These are phyloP conservation scores for Penicillium sp. DNA, from an alignment of 2,329 filamentous ascomycete genomes.

Conservation along the genomic window DNA sequence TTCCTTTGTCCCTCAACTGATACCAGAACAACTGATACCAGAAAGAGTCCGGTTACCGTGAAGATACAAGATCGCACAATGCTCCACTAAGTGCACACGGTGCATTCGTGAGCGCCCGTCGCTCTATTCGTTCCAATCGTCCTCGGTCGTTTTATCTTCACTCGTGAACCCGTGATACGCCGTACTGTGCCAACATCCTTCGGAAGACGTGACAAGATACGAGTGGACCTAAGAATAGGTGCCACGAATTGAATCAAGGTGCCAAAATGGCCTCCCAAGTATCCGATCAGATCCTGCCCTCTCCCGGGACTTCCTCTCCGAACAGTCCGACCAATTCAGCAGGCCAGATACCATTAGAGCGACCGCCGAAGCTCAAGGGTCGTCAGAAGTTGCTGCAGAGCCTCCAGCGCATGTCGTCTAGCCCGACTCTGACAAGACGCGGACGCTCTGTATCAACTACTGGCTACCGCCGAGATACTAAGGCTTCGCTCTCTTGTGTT, in stretches of 20 bases:
- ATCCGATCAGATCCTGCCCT: slow-evolving; percentile 32
- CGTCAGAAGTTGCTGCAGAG: slow-evolving; percentile 69
- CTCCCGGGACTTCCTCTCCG: slow-evolving; percentile 35
- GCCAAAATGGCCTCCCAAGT: slow-evolving; percentile 32
- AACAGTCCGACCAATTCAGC: slow-evolving; percentile 34
- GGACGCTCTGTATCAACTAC: slow-evolving; percentile 62
- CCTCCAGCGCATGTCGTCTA: slow-evolving; percentile 79
- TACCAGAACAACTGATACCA: not conserved
- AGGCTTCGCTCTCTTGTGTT: slow-evolving; percentile 64
- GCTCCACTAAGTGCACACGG: slow-evolving; percentile 4
- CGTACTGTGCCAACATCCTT: not conserved
- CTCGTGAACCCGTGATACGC: slow-evolving; percentile 1
- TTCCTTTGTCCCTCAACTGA: not conserved
- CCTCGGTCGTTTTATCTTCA: not conserved
- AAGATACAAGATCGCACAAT: slow-evolving; percentile 3
- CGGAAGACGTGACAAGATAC: not conserved
- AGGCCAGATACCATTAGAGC: slow-evolving; percentile 41
- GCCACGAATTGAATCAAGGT: not conserved
- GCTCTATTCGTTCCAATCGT: not conserved
- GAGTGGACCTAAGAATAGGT: not conserved
- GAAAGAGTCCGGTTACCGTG: not conserved
- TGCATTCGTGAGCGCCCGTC: slow-evolving; percentile 3
- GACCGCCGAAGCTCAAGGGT: slow-evolving; percentile 61
- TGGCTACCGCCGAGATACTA: slow-evolving; percentile 63
- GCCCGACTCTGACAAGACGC: slow-evolving; percentile 65